A percentile compares a stretch with the other conserved stretches of the same genome.
Evolutionary conservation across 1,284 basidiomycete species (phyloP).

Genomic region (Ganoderma meredithae): DNA sequence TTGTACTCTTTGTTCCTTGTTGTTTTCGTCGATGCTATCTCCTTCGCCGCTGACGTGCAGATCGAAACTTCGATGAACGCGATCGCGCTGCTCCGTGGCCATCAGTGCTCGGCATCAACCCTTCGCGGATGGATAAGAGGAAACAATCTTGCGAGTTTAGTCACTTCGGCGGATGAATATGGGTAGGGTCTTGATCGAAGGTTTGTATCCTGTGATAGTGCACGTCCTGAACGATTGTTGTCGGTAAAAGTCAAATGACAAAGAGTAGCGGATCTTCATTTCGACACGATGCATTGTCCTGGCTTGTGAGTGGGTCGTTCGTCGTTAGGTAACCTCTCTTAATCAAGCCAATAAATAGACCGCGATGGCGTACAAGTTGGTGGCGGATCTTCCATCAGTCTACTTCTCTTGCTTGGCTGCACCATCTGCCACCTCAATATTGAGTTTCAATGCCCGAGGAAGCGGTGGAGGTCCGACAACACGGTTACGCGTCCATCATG

Average conservation of each 20-base stretch:
- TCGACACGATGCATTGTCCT: background rate
- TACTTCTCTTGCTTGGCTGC: background rate
- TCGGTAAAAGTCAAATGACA: background rate
- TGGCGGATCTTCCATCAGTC: conserved; percentile 1
- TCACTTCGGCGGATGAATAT: background rate
- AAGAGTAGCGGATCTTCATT: background rate
- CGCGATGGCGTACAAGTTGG: background rate
- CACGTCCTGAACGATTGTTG: background rate
- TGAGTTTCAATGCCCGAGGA: background rate
- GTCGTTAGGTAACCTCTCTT: background rate
- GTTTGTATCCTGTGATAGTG: conserved; percentile 2
- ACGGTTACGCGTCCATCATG: background rate
- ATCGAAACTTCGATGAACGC: background rate
- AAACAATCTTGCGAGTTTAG: background rate
- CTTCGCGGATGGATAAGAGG: background rate
- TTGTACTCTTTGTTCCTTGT: conserved; percentile 39
- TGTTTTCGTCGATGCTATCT: conserved; percentile 32
- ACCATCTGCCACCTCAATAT: background rate
- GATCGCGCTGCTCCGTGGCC: background rate
- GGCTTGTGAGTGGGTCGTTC: background rate
- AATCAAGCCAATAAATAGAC: background rate
- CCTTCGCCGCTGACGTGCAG: conserved; percentile 28
- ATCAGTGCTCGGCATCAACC: background rate
- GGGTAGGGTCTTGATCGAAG: background rate
- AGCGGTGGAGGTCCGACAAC: background rate